Conservation (phyloP, 2,329 filamentous ascomycete species). For the Paecilomyces sp. region DNA sequence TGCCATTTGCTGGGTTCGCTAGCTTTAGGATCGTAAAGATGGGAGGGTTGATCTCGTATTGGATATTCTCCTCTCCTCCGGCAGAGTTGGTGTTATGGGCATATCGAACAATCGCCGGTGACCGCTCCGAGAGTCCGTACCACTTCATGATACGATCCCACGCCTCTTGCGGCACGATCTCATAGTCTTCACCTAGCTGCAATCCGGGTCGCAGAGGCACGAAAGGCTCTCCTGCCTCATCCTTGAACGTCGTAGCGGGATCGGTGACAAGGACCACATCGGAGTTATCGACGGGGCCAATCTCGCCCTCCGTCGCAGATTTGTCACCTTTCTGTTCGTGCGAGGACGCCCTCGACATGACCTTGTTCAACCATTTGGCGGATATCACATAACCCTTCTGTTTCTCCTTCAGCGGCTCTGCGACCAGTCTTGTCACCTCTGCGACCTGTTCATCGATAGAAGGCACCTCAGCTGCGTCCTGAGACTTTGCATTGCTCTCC, state of each 20-base stretch:
- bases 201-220: conserved; percentile 66
- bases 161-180: conserved; percentile 68
- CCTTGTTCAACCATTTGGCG: conserved; percentile 67
- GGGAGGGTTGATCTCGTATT: conserved; percentile 78
- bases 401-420: conserved; percentile 57
- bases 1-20: conserved; percentile 51
- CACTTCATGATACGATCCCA: conserved; percentile 76
- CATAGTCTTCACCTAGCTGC: conserved; percentile 60
- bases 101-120: conserved; percentile 64
- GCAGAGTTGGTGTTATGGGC: conserved; percentile 66
- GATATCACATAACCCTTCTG: conserved; percentile 73
- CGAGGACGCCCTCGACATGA: conserved; percentile 58
- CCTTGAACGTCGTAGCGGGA: conserved; percentile 33
- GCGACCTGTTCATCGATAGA: conserved; percentile 65
- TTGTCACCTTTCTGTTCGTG: conserved; percentile 52
- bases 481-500: conserved; percentile 14
- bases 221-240: conserved; percentile 49
- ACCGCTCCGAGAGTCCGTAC: conserved; percentile 69
- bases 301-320: conserved; percentile 52
- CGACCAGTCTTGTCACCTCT: conserved; percentile 56
- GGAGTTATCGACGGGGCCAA: conserved; percentile 81
- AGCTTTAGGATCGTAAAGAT: conserved; percentile 80
- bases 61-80: conserved; percentile 58
- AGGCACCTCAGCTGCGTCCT: conserved; percentile 23
- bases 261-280: conserved; percentile 62